Base-by-base conservation (phyloP, 768 basidiomycete genomes). In the Lactifluus subvellereus region DNA sequence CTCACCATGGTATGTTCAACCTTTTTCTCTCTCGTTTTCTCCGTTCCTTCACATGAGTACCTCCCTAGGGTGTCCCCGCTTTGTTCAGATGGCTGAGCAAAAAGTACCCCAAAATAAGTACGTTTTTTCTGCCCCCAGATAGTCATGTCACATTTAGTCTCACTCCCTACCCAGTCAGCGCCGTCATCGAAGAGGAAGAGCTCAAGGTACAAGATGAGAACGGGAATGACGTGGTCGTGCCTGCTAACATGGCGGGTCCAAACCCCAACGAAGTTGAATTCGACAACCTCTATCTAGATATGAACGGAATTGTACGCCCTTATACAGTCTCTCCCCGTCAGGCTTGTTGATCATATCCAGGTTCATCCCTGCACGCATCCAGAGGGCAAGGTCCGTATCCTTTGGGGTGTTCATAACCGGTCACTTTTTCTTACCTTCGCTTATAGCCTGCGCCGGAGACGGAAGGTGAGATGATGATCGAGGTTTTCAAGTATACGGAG, bases 341-440 rank as follows among this genome's bases (percentile, higher is more conserved):
- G 48, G 42, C 57, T 54, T 69, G 27, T 45, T 42, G 11, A 42
- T 35, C 57, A 35, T 60, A 32, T 30, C 22, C 55, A 93, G 91
- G 91, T 99, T 11, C 97, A 99, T 75, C 97, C 97, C 0, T 98
- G 97, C 83, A 99, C 97, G 0, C 97, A 99, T 72, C 97, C 97
- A 0, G 97, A 98, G 75, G 96, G 95, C 71, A 95, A 90, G 81
- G 92, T 86, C 63, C 51, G 79, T 68, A 51, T 22, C 30, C n/a
- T 42, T 22, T 27, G 22, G 16, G 30, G 13, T 0, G 7, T 33
- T 57, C 13, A 35, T 40, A 38, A 40, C n/a, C 30, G 42, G 55
- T 43, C 56, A 11, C 20, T 14, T 53, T 45, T 30, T 43, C 48
- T 42, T 43, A 68, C 33, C 14, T 54, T 53, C 22, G 37, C 49